Percentiles rank a stretch among this genome's conserved stretches.
Conservation (phyloP, 1,284 basidiomycete genomes). For the Boletellus sp. region DNA sequence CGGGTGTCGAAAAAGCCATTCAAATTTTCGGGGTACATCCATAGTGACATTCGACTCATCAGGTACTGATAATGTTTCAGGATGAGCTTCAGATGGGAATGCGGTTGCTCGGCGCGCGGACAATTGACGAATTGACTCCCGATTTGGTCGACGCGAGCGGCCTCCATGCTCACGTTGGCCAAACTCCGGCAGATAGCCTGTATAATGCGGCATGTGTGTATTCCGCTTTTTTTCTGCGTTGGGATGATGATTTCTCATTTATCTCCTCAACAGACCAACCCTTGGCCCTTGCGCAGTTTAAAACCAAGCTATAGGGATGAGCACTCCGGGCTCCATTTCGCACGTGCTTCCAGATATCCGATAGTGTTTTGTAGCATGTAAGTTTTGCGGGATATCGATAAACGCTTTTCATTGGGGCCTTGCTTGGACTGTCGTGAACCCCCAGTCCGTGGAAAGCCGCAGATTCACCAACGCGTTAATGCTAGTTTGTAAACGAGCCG, state of each 20-base stretch:
- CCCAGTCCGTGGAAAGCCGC: no score
- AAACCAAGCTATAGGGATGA: constrained; percentile 16
- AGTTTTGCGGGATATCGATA: no score
- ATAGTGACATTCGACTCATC: background rate
- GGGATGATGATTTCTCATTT: background rate
- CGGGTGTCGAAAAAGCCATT: constrained; percentile 51
- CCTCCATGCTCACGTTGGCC: constrained; percentile 38
- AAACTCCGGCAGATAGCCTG: constrained; percentile 44
- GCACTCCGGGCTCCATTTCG: background rate
- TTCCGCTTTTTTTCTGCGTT: background rate
- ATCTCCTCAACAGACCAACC: constrained; percentile 27
- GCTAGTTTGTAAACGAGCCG: no score
- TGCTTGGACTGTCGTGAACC: no score
- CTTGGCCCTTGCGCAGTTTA: constrained; percentile 30
- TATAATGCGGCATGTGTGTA: constrained; percentile 52
- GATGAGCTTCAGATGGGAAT: constrained; percentile 63
- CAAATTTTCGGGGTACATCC: constrained; percentile 42
- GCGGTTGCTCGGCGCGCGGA: constrained; percentile 58
- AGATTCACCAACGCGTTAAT: no score
- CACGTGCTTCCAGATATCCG: background rate
- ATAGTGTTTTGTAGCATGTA: no score
- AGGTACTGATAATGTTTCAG: constrained; percentile 25
- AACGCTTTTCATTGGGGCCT: no score
- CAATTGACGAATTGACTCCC: constrained; percentile 52
- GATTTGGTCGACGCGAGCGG: constrained; percentile 50